Percentiles rank a stretch among this genome's conserved stretches.
Evolutionary conservation across 148 eudicot genomes (phyloP).

Genomic region (Limonium bicolor): DNA sequence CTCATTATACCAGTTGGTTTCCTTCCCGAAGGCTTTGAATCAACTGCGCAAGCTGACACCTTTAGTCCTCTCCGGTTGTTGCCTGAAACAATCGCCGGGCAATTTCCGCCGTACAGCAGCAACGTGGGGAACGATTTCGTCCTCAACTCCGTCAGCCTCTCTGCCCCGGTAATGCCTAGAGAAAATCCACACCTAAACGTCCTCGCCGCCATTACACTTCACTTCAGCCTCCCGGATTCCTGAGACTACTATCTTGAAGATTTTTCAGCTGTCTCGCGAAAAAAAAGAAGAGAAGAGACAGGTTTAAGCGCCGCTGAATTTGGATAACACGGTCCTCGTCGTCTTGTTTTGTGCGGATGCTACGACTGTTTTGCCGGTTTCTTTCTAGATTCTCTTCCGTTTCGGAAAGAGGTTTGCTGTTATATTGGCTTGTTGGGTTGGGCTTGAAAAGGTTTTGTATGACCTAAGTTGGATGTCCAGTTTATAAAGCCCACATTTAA

Average conservation of each 20-base stretch:
- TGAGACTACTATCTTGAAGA: too few relatives aligned
- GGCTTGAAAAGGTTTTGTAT: too few relatives aligned
- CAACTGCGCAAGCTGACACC: conserved; percentile 13
- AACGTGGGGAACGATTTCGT: conserved; percentile 6
- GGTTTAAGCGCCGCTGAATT: neutral
- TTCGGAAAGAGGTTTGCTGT: too few relatives aligned
- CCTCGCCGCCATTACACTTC: conserved; percentile 6
- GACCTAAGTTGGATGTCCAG: too few relatives aligned
- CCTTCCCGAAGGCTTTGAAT: conserved; percentile 19
- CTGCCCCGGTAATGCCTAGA: neutral
- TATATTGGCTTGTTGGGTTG: too few relatives aligned
- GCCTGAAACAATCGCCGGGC: conserved; percentile 6
- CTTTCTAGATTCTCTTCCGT: too few relatives aligned
- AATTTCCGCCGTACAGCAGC: neutral
- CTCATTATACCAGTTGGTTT: conserved; percentile 73
- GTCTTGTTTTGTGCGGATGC: conserved; percentile 3
- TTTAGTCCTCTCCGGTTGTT: neutral
- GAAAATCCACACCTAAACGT: conserved; percentile 1
- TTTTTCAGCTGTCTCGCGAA: too few relatives aligned
- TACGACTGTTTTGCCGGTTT: too few relatives aligned
- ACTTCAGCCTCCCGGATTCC: conserved; percentile 8
- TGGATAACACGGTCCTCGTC: neutral
- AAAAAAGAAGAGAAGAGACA: too few relatives aligned
- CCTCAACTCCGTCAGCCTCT: conserved; percentile 4
- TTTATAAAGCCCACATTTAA: too few relatives aligned